Evolutionary conservation across 106 monocot species (phyloP).

Genomic region (Vanilla planifolia): DNA sequence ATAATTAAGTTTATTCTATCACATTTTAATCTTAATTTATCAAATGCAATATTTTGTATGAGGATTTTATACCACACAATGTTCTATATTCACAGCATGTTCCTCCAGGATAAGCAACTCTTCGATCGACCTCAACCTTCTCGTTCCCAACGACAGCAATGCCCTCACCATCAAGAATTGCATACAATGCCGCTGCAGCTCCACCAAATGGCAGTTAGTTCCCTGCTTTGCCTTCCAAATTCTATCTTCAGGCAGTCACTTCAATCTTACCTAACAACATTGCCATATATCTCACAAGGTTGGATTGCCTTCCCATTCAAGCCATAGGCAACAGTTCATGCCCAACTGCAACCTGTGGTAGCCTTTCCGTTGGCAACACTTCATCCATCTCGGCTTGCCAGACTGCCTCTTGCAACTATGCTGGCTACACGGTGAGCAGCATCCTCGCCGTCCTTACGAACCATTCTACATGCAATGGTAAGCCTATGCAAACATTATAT

Average conservation of each 20-base stretch:
- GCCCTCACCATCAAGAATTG: conserved; percentile 40
- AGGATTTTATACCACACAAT: neutral
- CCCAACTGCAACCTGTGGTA: conserved; percentile 32
- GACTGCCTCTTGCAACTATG: conserved; percentile 23
- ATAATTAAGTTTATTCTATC: too few species aligned
- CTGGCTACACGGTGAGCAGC: conserved; percentile 43
- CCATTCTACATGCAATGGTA: conserved; percentile 18
- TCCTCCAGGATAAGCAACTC: conserved; percentile 32
- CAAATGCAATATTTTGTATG: neutral
- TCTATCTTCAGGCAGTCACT: neutral
- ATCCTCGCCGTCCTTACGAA: conserved; percentile 17
- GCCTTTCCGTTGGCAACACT: conserved; percentile 28
- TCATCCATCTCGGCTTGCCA: conserved; percentile 23
- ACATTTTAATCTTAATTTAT: neutral
- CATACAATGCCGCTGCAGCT: conserved; percentile 38
- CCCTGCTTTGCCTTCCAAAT: neutral
- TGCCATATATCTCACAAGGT: conserved; percentile 6
- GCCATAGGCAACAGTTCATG: conserved; percentile 27
- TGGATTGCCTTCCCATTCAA: conserved; percentile 28
- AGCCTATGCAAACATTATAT: neutral
- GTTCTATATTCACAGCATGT: conserved; percentile 21
- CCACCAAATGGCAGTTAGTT: conserved; percentile 28
- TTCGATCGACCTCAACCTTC: conserved; percentile 22
- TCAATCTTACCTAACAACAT: neutral
- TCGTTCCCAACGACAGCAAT: conserved; percentile 39